Evolutionary conservation across 108 stramenopile species (phyloP).

Genomic region (Mayamaea pseudoterrestris): DNA sequence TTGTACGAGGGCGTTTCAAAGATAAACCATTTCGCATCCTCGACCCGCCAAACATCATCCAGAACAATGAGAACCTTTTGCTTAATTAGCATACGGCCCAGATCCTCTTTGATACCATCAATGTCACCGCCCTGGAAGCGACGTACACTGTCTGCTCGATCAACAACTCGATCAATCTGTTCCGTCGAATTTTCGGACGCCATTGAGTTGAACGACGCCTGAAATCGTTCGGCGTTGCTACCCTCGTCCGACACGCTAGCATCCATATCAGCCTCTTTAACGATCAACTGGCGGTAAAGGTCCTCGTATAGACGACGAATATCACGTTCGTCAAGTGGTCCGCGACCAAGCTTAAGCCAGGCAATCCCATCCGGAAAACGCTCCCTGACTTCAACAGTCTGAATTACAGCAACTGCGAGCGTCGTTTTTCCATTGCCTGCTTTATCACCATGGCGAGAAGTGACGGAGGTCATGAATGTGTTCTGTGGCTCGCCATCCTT

Average conservation of each 20-base stretch:
- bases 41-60: conserved; percentile 77
- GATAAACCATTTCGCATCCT: conserved; percentile 84
- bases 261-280: conserved; percentile 40
- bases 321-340: conserved; percentile 61
- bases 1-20: conserved; percentile 36
- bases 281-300: conserved; percentile 60
- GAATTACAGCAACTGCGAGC: conserved; percentile 77
- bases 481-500: conserved; percentile 38
- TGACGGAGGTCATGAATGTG: conserved; percentile 67
- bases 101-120: conserved; percentile 78
- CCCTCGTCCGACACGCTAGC: conserved; percentile 20
- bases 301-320: conserved; percentile 76
- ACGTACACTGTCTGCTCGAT: conserved; percentile 46
- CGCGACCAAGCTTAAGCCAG: conserved; percentile 71
- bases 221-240: conserved; percentile 4
- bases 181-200: conserved; percentile 15
- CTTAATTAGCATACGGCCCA: conserved; percentile 38
- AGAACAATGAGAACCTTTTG: conserved; percentile 66
- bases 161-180: conserved; percentile 21
- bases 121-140: conserved; percentile 72
- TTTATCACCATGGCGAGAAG: conserved; percentile 79
- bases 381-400: conserved; percentile 77
- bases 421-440: conserved; percentile 84
- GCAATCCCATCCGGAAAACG: conserved; percentile 84
- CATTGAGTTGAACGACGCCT: conserved; percentile 13